Evolutionary conservation across 2,329 filamentous ascomycete genomes (phyloP).

Genomic region (Pyricularia grisea): DNA sequence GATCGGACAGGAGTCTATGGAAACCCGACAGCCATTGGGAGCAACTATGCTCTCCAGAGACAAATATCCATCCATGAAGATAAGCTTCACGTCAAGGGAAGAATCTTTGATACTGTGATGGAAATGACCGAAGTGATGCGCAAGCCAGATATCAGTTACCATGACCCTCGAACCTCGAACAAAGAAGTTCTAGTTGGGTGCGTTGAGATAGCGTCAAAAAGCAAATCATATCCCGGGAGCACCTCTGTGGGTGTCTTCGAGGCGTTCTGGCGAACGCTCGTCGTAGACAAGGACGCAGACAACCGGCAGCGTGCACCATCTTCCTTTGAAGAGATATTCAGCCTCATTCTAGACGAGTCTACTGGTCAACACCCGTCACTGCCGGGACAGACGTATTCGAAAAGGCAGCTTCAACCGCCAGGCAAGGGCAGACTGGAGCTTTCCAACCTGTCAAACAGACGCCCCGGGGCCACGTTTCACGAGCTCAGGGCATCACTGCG

Average conservation of each 20-base stretch:
- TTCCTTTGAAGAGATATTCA: neutral
- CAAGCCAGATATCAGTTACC: neutral
- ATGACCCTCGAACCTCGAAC: neutral
- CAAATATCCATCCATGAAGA: neutral
- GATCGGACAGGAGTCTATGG: neutral
- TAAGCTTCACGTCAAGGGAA: neutral
- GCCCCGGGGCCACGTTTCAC: neutral
- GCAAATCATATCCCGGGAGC: neutral
- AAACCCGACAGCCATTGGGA: neutral
- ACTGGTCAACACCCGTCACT: neutral
- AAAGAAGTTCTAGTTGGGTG: neutral
- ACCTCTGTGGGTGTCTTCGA: neutral
- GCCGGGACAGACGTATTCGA: neutral
- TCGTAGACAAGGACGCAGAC: neutral
- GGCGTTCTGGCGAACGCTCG: neutral
- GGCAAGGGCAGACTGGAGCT: slow-evolving; percentile 1
- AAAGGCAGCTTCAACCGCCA: neutral
- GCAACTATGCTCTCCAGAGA: neutral
- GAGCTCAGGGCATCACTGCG: neutral
- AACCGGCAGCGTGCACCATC: neutral
- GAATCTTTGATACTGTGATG: neutral
- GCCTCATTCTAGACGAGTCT: neutral
- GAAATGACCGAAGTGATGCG: neutral
- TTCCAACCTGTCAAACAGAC: neutral
- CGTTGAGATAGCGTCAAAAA: neutral